These are phyloP conservation scores for Austroboletus festivus DNA, from an alignment of 768 basidiomycete genomes.

Conservation along the genomic window DNA sequence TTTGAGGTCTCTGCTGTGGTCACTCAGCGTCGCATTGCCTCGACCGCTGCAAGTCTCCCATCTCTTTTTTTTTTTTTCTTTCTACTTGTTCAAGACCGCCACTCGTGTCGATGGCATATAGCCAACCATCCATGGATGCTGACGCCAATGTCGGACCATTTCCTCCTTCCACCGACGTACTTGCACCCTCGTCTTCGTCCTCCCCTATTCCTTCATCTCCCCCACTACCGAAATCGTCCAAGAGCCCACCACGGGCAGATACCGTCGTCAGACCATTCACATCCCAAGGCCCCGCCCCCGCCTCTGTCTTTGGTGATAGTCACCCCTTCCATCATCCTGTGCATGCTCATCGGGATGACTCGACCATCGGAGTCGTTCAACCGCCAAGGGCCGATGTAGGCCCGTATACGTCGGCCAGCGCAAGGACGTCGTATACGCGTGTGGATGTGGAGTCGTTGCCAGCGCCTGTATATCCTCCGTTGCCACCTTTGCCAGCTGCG, in stretches of 20 bases:
- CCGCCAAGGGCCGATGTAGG: constrained; percentile 5
- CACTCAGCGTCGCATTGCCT: no score
- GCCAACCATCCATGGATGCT: no score
- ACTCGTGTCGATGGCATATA: no score
- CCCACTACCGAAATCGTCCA: constrained; percentile 2
- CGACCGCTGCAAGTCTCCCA: no score
- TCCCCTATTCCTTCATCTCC: no score
- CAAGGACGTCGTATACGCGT: constrained; percentile 53
- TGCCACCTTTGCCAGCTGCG: constrained; percentile 20
- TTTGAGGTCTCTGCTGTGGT: no score
- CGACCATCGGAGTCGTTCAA: background rate
- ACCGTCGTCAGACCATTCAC: constrained; percentile 28
- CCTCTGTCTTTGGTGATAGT: no score
- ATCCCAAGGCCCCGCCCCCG: constrained; percentile 19
- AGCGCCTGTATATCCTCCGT: constrained; percentile 21
- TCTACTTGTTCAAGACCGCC: no score
- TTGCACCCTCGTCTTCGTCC: no score
- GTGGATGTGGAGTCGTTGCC: constrained; percentile 38
- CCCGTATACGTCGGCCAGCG: constrained; percentile 38
- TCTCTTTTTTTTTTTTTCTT: no score
- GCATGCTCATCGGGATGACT: background rate
- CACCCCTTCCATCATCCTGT: background rate
- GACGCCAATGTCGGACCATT: no score
- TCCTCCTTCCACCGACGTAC: no score
- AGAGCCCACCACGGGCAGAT: constrained; percentile 26